Conservation (phyloP, 345 rosid genomes). For the Melastoma malabathricum region DNA sequence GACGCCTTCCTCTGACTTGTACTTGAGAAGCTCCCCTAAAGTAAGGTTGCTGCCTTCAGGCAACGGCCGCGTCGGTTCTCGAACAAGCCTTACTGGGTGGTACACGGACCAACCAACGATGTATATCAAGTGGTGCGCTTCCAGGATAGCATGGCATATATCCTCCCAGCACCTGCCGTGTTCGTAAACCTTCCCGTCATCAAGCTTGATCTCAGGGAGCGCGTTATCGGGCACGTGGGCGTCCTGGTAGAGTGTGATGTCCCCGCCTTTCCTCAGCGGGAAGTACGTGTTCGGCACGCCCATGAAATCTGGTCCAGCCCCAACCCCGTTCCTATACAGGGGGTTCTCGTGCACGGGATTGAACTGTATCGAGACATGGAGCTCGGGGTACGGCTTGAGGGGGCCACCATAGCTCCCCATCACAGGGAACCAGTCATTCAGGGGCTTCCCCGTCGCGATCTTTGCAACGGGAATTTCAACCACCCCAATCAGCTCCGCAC, state of each 20-base stretch:
- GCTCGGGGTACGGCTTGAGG: constrained; percentile 29
- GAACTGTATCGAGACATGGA: constrained; percentile 35
- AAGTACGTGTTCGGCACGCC: constrained; percentile 56
- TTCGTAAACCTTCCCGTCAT: constrained; percentile 32
- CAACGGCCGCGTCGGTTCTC: constrained; percentile 46
- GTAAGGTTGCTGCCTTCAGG: constrained; percentile 45
- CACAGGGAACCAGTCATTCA: constrained; percentile 47
- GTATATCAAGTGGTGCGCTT: constrained; percentile 51
- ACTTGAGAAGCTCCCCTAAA: constrained; percentile 48
- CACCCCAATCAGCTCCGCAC: constrained; percentile 49
- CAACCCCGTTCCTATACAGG: constrained; percentile 33
- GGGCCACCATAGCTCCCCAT: constrained; percentile 14
- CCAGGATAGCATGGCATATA: constrained; percentile 54
- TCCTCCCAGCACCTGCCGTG: constrained; percentile 63
- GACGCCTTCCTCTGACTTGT: constrained; percentile 65
- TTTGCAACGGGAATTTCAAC: constrained; percentile 36
- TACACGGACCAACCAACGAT: constrained; percentile 54
- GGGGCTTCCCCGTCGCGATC: constrained; percentile 20
- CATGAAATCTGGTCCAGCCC: constrained; percentile 34
- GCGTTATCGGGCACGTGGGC: constrained; percentile 41
- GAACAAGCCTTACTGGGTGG: constrained; percentile 44
- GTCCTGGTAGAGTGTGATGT: constrained; percentile 54
- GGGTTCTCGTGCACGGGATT: constrained; percentile 22
- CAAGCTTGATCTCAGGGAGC: constrained; percentile 47
- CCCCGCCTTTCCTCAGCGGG: constrained; percentile 48